These are phyloP conservation scores for Solanum chacoense DNA, from an alignment of 305 asterid genomes.

Conservation along the genomic window DNA sequence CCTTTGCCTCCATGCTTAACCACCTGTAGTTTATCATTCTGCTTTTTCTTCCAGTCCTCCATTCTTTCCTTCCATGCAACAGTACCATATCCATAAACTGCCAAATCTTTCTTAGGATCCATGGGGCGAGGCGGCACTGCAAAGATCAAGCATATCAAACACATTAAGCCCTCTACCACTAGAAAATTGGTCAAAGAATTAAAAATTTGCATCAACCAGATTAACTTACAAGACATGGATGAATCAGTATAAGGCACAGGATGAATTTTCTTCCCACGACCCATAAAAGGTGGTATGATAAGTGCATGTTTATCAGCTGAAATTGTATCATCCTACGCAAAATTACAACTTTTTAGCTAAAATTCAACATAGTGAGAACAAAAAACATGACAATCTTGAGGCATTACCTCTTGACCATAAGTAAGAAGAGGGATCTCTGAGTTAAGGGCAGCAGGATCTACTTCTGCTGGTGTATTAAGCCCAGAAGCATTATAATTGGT, in stretches of 20 bases:
- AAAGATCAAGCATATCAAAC: constrained; percentile 2
- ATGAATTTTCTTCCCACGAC: constrained; percentile 70
- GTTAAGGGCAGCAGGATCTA: constrained; percentile 54
- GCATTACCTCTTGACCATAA: constrained; percentile 90
- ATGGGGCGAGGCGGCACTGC: constrained; percentile 86
- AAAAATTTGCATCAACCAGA: background rate
- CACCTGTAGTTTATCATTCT: constrained; percentile 77
- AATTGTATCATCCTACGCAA: constrained; percentile 65
- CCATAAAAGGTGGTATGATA: constrained; percentile 73
- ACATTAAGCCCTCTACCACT: constrained; percentile 1
- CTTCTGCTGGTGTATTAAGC: constrained; percentile 44
- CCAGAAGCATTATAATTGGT: constrained; percentile 46
- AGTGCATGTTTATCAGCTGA: constrained; percentile 96
- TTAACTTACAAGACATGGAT: constrained; percentile 53
- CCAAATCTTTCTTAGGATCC: constrained; percentile 96
- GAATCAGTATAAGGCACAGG: constrained; percentile 62
- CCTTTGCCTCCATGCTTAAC: constrained; percentile 74
- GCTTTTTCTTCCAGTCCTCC: constrained; percentile 97
- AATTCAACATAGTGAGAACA: background rate
- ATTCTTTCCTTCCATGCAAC: constrained; percentile 98
- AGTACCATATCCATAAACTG: constrained; percentile 92
- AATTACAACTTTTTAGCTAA: background rate
- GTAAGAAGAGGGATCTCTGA: constrained; percentile 86
- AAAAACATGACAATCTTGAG: constrained; percentile 4
- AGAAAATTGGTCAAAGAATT: background rate